Percentiles rank a stretch among this genome's conserved stretches.
Evolutionary conservation across 306 rosid genomes (phyloP).

Genomic region (Cotoneaster glaucophyllus): DNA sequence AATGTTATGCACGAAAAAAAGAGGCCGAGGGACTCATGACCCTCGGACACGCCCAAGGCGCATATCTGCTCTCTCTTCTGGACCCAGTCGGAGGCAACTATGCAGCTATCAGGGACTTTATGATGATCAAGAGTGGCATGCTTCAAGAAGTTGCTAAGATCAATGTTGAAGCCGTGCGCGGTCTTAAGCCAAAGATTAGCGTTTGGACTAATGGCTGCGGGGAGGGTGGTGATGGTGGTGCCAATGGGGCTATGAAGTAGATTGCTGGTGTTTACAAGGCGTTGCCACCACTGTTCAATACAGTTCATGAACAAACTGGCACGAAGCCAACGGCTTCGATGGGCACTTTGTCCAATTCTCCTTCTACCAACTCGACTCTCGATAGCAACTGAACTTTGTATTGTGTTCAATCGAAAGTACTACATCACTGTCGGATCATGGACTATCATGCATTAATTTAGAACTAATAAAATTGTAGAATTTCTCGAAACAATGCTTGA

Average conservation of each 20-base stretch:
- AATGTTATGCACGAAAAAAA: constrained; percentile 29
- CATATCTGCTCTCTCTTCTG: constrained; percentile 15
- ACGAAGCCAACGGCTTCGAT: constrained; percentile 31
- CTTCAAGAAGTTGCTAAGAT: constrained; percentile 29
- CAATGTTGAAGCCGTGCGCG: constrained; percentile 24
- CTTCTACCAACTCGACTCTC: not conserved
- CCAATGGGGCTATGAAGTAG: constrained; percentile 18
- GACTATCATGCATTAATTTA: too few relatives aligned
- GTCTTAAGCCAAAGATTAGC: constrained; percentile 32
- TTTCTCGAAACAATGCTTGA: too few relatives aligned
- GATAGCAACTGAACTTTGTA: not conserved
- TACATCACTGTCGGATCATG: too few relatives aligned
- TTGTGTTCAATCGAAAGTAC: too few relatives aligned
- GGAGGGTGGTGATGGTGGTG: not conserved
- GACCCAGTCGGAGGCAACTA: constrained; percentile 22
- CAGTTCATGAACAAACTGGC: constrained; percentile 38
- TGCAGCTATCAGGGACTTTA: constrained; percentile 19
- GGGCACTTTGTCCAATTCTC: constrained; percentile 24
- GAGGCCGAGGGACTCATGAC: constrained; percentile 32
- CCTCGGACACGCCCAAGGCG: constrained; percentile 28
- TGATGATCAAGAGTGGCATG: constrained; percentile 26
- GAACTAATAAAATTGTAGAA: too few relatives aligned
- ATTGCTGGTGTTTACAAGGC: constrained; percentile 26
- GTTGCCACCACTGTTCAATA: constrained; percentile 30
- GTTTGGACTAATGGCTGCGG: constrained; percentile 16